Conservation (phyloP, 2,329 filamentous ascomycete species). For the Arthrobotrys megalospora region DNA sequence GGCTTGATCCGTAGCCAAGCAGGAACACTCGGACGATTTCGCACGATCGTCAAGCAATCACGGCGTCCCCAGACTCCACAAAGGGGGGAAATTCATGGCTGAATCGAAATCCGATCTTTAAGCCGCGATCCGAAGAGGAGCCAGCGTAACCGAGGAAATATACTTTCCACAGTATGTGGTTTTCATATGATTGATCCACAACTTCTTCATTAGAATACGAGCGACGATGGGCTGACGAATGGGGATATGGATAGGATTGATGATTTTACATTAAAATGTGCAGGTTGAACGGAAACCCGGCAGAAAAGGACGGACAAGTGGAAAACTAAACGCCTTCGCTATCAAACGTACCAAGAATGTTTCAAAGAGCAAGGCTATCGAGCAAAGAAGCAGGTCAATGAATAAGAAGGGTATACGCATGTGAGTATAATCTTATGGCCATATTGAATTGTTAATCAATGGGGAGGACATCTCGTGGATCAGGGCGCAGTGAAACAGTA, state of each 20-base stretch:
- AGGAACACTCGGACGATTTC: background rate
- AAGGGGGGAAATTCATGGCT: background rate
- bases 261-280: background rate
- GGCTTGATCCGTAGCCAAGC: background rate
- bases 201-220: background rate
- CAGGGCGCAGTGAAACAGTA: background rate
- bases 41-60: constrained; percentile 1
- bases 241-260: constrained; percentile 16
- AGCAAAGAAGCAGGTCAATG: background rate
- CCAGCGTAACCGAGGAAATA: background rate
- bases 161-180: background rate
- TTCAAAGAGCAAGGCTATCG: constrained; percentile 5
- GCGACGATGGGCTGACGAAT: background rate
- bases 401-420: constrained; percentile 25
- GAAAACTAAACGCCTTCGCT: constrained; percentile 21
- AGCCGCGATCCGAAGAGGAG: constrained; percentile 4
- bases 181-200: constrained; percentile 1
- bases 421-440: background rate
- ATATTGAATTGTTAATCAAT: background rate
- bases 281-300: constrained; percentile 18
- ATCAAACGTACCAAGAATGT: constrained; percentile 9
- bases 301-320: constrained; percentile 16
- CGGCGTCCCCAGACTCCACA: constrained; percentile 9
- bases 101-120: constrained; percentile 12
- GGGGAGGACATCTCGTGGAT: background rate